phyloP scores from a whole-genome alignment of 192 early-diverging fungal genomes.

The Geranomyces variabilis region DNA sequence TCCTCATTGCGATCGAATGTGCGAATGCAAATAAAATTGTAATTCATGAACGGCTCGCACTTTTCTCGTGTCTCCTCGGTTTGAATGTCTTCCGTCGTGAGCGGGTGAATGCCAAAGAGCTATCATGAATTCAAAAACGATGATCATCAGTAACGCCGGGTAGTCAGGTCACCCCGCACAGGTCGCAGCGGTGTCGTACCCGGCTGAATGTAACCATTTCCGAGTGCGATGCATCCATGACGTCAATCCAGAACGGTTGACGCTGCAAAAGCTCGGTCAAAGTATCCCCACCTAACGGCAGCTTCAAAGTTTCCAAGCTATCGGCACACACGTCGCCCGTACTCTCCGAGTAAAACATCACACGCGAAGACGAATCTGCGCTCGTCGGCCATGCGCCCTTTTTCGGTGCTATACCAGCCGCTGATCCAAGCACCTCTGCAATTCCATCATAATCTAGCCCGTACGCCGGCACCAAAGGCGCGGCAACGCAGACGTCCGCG shows the following conservation, averaged over 20 bases:
- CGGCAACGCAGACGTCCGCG: constrained; percentile 25
- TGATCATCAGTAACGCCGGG: not conserved
- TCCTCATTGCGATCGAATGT: constrained; percentile 50
- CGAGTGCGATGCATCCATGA: constrained; percentile 43
- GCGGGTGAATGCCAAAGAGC: constrained; percentile 84
- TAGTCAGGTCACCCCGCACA: no score
- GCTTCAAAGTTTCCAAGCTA: constrained; percentile 34
- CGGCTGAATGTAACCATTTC: constrained; percentile 49
- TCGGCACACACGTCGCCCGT: constrained; percentile 37
- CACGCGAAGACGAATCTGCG: constrained; percentile 20
- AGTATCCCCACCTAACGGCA: constrained; percentile 13
- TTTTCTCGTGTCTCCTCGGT: constrained; percentile 91
- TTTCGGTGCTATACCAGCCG: not conserved
- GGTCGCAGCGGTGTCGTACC: no score
- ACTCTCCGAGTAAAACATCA: constrained; percentile 48
- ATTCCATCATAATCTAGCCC: constrained; percentile 29
- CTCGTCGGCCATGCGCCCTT: not conserved
- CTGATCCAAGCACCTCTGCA: constrained; percentile 18
- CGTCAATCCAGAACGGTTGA: constrained; percentile 59
- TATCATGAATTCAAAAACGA: constrained; percentile 7
- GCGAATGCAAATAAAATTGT: constrained; percentile 92
- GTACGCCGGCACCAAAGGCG: not conserved
- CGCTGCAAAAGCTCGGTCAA: constrained; percentile 31
- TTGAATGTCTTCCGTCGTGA: constrained; percentile 90
- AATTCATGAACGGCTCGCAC: constrained; percentile 88